These are phyloP conservation scores for Helotiales sp. DNA, from an alignment of 2,329 filamentous ascomycete species.

Conservation along the genomic window DNA sequence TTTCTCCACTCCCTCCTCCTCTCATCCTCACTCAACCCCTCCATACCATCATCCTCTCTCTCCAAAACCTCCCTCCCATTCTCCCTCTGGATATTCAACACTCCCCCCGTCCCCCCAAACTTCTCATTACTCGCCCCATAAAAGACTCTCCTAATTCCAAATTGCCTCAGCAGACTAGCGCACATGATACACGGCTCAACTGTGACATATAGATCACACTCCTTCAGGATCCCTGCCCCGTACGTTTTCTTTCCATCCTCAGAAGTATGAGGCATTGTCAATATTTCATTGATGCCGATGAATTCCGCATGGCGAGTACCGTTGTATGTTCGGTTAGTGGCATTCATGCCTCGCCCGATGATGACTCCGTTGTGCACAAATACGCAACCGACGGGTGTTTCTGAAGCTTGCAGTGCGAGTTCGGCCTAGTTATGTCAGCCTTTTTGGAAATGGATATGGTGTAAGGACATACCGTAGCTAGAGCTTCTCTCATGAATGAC, in stretches of 20 bases:
- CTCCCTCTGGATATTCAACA: conserved; percentile 75
- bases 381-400: conserved; percentile 96
- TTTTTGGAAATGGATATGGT: background rate
- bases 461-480: conserved; percentile 17
- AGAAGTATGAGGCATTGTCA: conserved; percentile 49
- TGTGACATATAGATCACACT: conserved; percentile 88
- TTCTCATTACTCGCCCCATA: conserved; percentile 96
- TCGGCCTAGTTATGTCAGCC: conserved; percentile 66
- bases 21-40: background rate
- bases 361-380: conserved; percentile 79
- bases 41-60: conserved; percentile 60
- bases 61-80: conserved; percentile 30
- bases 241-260: conserved; percentile 54
- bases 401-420: conserved; percentile 80
- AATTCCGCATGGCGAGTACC: conserved; percentile 96
- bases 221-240: conserved; percentile 65
- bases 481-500: conserved; percentile 62
- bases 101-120: conserved; percentile 94
- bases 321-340: conserved; percentile 88
- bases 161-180: conserved; percentile 87
- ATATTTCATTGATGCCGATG: conserved; percentile 75
- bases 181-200: conserved; percentile 99
- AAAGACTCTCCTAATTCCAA: conserved; percentile 86
- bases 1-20: conserved; percentile 53
- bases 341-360: conserved; percentile 93